Conservation (phyloP, 306 rosid genomes). For the Hippophae tibetana region DNA sequence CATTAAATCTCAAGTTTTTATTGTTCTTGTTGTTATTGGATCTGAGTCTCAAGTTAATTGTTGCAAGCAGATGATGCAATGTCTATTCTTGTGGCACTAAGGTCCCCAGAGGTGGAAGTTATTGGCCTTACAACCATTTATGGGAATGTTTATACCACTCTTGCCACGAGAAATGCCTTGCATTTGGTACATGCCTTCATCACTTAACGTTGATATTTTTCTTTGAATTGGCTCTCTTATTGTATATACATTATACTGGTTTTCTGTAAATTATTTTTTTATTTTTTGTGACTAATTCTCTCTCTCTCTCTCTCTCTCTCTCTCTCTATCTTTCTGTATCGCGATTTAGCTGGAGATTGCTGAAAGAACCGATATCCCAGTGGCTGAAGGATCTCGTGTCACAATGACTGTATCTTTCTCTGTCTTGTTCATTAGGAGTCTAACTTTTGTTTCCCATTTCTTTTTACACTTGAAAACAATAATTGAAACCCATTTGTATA, state of each 20-base stretch:
- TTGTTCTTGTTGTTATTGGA: no score
- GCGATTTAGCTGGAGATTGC: constrained; percentile 73
- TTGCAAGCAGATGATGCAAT: constrained; percentile 69
- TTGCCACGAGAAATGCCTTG: constrained; percentile 90
- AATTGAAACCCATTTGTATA: neutral
- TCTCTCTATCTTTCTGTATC: neutral
- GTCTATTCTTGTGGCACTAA: constrained; percentile 77
- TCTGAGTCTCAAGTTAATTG: neutral
- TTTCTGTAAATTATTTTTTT: constrained; percentile 1
- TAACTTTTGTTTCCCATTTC: neutral
- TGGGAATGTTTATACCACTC: constrained; percentile 82
- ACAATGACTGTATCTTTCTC: constrained; percentile 52
- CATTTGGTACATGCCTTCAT: constrained; percentile 52
- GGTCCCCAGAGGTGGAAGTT: constrained; percentile 70
- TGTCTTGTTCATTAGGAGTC: neutral
- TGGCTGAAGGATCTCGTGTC: constrained; percentile 93
- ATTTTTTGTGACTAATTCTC: neutral
- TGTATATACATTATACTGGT: neutral
- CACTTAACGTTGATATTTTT: neutral
- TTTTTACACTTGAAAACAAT: neutral
- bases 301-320: neutral
- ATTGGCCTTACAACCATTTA: constrained; percentile 82
- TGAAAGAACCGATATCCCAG: constrained; percentile 84
- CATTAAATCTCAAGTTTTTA: no score
- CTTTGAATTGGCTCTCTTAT: neutral